Evolutionary conservation across 495 filamentous ascomycete species (phyloP).

Genomic region (Talaromyces wortmannii): DNA sequence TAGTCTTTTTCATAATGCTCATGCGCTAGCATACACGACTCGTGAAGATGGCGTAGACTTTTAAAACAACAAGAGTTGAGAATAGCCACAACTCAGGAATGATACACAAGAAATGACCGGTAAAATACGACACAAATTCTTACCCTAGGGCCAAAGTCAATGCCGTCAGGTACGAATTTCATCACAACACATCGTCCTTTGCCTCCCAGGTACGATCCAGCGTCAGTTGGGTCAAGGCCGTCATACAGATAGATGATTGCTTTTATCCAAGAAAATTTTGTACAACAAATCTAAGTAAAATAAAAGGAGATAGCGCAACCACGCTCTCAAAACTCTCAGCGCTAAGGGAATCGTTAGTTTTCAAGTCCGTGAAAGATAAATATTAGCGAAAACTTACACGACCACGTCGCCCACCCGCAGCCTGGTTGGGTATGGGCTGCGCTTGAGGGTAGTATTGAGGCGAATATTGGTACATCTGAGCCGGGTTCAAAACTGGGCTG

Average conservation of each 20-base stretch:
- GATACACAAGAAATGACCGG: not conserved
- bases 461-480: conserved; percentile 47
- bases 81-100: not conserved
- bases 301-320: conserved; percentile 26
- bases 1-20: too few species aligned
- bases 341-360: conserved; percentile 21
- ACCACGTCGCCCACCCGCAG: conserved; percentile 42
- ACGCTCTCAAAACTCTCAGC: conserved; percentile 8
- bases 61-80: not conserved
- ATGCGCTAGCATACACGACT: too few species aligned
- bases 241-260: conserved; percentile 4
- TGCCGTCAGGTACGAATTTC: conserved; percentile 2
- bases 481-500: conserved; percentile 38
- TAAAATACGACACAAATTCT: not conserved
- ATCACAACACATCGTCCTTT: conserved; percentile 9
- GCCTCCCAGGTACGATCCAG: conserved; percentile 38
- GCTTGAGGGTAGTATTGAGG: conserved; percentile 42
- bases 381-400: conserved; percentile 27
- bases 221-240: conserved; percentile 30
- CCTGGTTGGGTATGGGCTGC: conserved; percentile 36
- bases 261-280: conserved; percentile 21
- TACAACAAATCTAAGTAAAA: conserved; percentile 33
- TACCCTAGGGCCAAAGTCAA: too few species aligned
- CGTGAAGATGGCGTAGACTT: not conserved
- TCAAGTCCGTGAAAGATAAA: conserved; percentile 4